A percentile compares a stretch with the other conserved stretches of the same genome.
These are phyloP conservation scores for Yamadazyma phyllophila DNA, from an alignment of 805 yeast species.

Conservation along the genomic window DNA sequence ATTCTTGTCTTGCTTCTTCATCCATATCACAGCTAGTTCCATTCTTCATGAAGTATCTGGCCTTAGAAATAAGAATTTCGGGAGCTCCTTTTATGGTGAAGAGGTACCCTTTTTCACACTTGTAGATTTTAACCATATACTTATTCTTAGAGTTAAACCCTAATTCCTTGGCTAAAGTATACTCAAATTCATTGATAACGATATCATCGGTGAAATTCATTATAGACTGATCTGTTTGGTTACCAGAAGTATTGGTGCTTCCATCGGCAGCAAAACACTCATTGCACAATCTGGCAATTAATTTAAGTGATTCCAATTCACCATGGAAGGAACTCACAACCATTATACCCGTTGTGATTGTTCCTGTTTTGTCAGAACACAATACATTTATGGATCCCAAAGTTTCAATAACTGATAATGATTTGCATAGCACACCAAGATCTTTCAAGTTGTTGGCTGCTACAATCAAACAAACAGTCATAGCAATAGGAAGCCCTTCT, in stretches of 20 bases:
- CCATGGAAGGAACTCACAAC: constrained; percentile 25
- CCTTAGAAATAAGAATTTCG: constrained; percentile 36
- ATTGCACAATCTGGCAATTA: constrained; percentile 33
- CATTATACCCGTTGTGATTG: constrained; percentile 52
- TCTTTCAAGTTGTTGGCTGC: constrained; percentile 48
- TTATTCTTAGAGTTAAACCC: constrained; percentile 48
- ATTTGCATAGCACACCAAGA: constrained; percentile 44
- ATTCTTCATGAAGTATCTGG: constrained; percentile 19
- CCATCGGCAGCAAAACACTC: constrained; percentile 24
- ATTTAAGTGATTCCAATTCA: constrained; percentile 11
- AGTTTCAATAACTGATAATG: constrained; percentile 51
- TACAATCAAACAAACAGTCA: constrained; percentile 47
- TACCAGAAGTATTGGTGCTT: constrained; percentile 24
- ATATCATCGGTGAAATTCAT: constrained; percentile 11
- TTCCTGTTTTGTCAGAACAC: constrained; percentile 45
- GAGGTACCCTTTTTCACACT: constrained; percentile 14
- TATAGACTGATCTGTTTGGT: constrained; percentile 49
- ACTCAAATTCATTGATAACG: background rate
- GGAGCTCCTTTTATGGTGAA: constrained; percentile 47
- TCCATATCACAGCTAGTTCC: constrained; percentile 19
- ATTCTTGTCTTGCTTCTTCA: constrained; percentile 15
- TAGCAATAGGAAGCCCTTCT: constrained; percentile 52
- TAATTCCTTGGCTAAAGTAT: constrained; percentile 22
- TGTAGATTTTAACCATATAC: constrained; percentile 37
- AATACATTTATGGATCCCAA: constrained; percentile 52